phyloP scores from a whole-genome alignment of 768 basidiomycete species.

The Pulveroboletus frians region DNA sequence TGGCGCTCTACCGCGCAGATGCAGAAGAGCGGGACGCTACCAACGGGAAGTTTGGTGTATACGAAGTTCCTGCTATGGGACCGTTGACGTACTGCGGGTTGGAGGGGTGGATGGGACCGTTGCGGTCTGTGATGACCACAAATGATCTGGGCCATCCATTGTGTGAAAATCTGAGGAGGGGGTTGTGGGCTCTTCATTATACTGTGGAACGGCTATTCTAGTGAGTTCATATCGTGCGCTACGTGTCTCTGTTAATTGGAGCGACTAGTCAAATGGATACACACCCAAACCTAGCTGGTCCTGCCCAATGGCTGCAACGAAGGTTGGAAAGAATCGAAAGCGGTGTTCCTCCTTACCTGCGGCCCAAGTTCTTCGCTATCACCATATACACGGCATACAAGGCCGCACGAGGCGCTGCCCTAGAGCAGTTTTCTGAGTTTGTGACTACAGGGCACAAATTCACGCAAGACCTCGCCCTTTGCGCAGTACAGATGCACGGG shows the following conservation, averaged over 20 bases:
- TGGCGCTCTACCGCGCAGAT: constrained; percentile 79
- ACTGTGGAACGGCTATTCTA: constrained; percentile 60
- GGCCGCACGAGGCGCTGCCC: constrained; percentile 72
- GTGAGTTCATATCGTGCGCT: constrained; percentile 41
- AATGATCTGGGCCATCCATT: constrained; percentile 95
- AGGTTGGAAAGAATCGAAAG: constrained; percentile 79
- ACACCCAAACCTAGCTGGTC: constrained; percentile 64
- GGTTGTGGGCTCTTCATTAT: constrained; percentile 92
- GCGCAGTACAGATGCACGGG: constrained; percentile 87
- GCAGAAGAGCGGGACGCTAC: constrained; percentile 92
- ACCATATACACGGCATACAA: constrained; percentile 90
- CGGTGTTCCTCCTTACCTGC: constrained; percentile 76
- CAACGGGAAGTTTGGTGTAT: constrained; percentile 71
- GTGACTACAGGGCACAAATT: constrained; percentile 80
- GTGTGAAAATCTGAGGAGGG: constrained; percentile 81
- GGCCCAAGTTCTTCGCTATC: constrained; percentile 95
- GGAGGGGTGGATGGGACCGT: constrained; percentile 94
- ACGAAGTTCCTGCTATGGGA: constrained; percentile 72
- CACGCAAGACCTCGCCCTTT: constrained; percentile 85
- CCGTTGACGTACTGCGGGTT: constrained; percentile 86
- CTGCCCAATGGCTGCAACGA: constrained; percentile 80
- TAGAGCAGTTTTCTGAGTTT: constrained; percentile 89
- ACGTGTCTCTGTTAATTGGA: constrained; percentile 11
- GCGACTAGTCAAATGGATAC: constrained; percentile 48
- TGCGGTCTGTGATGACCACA: constrained; percentile 76